Evolutionary conservation across 225 moss, liverwort and hornwort genomes (phyloP), one percentile per base, ranked within the genome.

Genomic region (Antitrichia curtipendula): DNA sequence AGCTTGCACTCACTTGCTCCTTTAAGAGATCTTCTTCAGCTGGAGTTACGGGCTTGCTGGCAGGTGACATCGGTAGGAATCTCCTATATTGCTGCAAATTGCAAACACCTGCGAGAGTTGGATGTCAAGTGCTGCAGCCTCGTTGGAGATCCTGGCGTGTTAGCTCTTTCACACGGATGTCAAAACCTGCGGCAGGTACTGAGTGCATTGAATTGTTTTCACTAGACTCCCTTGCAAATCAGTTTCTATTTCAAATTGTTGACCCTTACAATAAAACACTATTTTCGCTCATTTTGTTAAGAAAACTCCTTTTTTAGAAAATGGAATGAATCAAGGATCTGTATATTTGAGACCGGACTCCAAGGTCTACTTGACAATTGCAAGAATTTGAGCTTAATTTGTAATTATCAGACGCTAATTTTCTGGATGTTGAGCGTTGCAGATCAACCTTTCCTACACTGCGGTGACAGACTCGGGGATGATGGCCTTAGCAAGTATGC

Each of bases 401-500:
- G 61, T 50, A 56, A 49, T 58, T 80, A n/a, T 38, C 34, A 65
- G 73, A 73, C 68, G 79, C 85, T 87, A 29, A 86, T 62, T 86
- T 86, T 31, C 86, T 92, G 53, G 85, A 66, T 84, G 84, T 64
- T 72, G 86, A 32, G 52, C 27, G 56, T 62, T 89, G 92, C 96
- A 97, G 97, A 91, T 97, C 82, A 95, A 97, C 62, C 86, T 96
- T 25, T 95, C 95, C 40, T 89, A 85, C 45, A 93, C 96, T 77
- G 85, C 89, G 28, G 91, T 95, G 82, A 88, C 96, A 58, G 93
- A 96, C 80, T 45, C 69, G 31, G 97, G 95, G 79, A 89, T 96
- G 86, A 75, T 89, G 89, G 90, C 91, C 63, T 78, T 97, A 45
- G 93, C 95, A 80, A 94, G 69, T 57, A 92, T 97, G 84, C 91